Conservation (phyloP, 139 green algal species). For the Chlamydomonas urium region DNA sequence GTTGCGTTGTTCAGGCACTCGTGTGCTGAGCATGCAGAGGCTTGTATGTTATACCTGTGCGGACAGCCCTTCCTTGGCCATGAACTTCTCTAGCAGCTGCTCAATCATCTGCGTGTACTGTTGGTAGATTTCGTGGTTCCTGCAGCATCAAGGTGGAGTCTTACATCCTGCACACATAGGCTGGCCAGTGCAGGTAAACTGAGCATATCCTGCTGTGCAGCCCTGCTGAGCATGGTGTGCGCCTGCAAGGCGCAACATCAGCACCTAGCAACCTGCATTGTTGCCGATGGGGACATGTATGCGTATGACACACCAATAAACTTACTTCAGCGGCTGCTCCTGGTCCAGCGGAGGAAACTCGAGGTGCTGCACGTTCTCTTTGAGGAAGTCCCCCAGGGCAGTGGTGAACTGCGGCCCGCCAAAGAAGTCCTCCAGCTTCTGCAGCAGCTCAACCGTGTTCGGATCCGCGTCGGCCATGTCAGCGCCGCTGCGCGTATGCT, state of each 20-base stretch:
- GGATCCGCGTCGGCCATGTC: neutral
- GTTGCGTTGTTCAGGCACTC: too few relatives aligned
- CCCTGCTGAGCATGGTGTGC: neutral
- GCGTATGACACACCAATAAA: neutral
- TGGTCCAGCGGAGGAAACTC: neutral
- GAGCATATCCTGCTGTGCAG: neutral
- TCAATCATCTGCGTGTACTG: slow-evolving; percentile 10
- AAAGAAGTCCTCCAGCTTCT: slow-evolving; percentile 15
- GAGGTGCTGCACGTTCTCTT: neutral
- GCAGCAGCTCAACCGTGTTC: slow-evolving; percentile 1
- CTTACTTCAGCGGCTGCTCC: slow-evolving; percentile 16
- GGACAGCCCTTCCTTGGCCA: neutral
- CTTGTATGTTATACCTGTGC: too few relatives aligned
- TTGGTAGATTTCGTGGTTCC: slow-evolving; percentile 14
- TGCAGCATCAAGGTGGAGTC: neutral
- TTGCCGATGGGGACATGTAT: neutral
- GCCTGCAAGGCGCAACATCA: neutral
- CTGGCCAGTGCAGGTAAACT: neutral
- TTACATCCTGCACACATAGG: neutral
- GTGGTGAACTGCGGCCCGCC: neutral
- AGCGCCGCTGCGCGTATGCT: too few relatives aligned
- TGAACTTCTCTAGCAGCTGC: slow-evolving; percentile 6
- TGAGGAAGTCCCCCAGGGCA: slow-evolving; percentile 2
- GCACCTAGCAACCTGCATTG: neutral
- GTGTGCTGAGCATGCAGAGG: too few relatives aligned